Evolutionary conservation across 2,329 filamentous ascomycete genomes (phyloP), one percentile per base, ranked within the genome.

Genomic region (Huntiella abstrusa): DNA sequence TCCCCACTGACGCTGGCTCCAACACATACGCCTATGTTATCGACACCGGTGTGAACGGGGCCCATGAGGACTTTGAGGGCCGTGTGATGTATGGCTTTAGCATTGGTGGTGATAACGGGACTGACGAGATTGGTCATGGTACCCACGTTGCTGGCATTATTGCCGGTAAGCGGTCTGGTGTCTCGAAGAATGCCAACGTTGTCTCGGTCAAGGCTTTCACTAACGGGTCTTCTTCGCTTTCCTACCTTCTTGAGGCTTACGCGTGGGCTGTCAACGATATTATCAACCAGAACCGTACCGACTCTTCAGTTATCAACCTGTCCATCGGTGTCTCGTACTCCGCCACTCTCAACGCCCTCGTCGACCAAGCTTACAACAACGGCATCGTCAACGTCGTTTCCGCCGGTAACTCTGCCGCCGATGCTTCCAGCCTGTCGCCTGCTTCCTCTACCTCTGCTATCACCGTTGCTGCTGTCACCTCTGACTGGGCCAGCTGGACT

Each of bases 191-290:
- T 52, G 58, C 63, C 5, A 61, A 57, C 15, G 51, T 70, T 7
- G 53, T 68, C 19, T 62, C 62, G 15, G 64, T 69, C 49, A 69
- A 70, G 58, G 65, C 69, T 28, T 62, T 69, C 43, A 57, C 58
- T 34, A 55, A 53, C 16, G 35, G 32, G 3, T 54, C 57, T 17
- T 49, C 55, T 42, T 59, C 55, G 12, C 55, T 48, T n/a, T 48
- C 59, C 1, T 49, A 53, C 13, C 50, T 62, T 11, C 51, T 64
- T 4, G 54, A 55, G 1, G 61, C 58, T 1, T 59, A 56, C 5
- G 54, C 58, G 38, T 64, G 60, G 60, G 60, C 59, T 0, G 58
- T 59, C 1, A 54, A 56, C 5, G 60, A 64, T 41, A 59, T 62
- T 6, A 48, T 55, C 17, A 41, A 51, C 8, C 56, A 54, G 28